These are phyloP conservation scores for Fusarium xylarioides DNA, from an alignment of 2,329 filamentous ascomycete genomes.

Conservation along the genomic window DNA sequence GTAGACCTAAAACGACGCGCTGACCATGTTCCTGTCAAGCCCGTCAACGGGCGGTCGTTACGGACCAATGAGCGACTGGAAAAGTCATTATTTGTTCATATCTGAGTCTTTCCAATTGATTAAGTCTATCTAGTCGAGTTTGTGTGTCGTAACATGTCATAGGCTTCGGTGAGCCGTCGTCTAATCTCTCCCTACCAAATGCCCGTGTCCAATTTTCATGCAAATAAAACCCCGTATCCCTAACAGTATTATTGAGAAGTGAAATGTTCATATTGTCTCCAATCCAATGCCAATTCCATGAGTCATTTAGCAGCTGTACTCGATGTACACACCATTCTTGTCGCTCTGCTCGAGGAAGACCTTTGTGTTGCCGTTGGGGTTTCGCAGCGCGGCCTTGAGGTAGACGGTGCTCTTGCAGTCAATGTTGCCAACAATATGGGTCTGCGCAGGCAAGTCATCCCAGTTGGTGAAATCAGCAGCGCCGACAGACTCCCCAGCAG, in stretches of 20 bases:
- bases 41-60: no score
- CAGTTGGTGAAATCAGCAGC: conserved; percentile 47
- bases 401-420: conserved; percentile 45
- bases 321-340: conserved; percentile 44
- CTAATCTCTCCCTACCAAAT: not conserved
- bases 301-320: conserved; percentile 28
- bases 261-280: not conserved
- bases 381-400: conserved; percentile 39
- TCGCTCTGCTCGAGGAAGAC: conserved; percentile 45
- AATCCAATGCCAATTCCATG: not conserved
- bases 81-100: no score
- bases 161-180: not conserved
- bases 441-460: conserved; percentile 32
- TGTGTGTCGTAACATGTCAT: conserved; percentile 9
- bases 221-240: not conserved
- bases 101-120: not conserved
- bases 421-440: conserved; percentile 40
- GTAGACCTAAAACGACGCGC: not conserved
- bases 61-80: not conserved
- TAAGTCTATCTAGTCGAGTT: conserved; percentile 6
- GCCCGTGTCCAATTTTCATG: not conserved
- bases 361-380: conserved; percentile 37
- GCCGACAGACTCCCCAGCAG: conserved; percentile 19
- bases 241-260: conserved; percentile 13
- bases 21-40: not conserved